Percentiles rank a stretch among this genome's conserved stretches.
Conservation (phyloP, 2,329 filamentous ascomycete genomes). For the Bipolaris bicolor region DNA sequence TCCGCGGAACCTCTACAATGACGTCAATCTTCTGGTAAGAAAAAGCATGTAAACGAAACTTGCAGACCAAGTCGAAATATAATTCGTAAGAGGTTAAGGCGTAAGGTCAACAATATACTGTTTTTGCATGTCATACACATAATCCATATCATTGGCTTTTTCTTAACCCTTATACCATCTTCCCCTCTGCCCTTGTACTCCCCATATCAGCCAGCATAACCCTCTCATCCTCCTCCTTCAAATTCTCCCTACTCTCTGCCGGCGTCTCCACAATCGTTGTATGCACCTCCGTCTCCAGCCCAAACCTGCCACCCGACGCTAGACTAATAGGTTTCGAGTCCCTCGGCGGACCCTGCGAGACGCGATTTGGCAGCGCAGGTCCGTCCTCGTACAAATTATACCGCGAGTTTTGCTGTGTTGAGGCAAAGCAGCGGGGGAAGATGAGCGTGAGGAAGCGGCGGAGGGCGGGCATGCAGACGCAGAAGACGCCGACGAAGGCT, state of each 20-base stretch:
- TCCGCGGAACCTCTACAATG: too few relatives aligned
- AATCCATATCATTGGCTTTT: neutral
- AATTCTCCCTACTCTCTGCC: neutral
- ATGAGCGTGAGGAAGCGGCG: slow-evolving; percentile 28
- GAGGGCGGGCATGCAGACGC: slow-evolving; percentile 26
- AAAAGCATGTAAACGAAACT: too few relatives aligned
- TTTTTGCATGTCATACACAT: too few relatives aligned
- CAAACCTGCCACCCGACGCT: neutral
- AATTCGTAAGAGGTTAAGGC: too few relatives aligned
- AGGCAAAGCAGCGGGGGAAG: slow-evolving; percentile 39
- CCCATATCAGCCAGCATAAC: slow-evolving; percentile 1
- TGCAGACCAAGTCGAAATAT: too few relatives aligned
- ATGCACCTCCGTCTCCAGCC: neutral
- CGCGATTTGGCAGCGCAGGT: neutral
- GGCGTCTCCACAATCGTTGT: slow-evolving; percentile 1
- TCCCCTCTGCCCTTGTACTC: neutral
- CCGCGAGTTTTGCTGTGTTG: slow-evolving; percentile 8
- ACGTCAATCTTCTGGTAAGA: too few relatives aligned
- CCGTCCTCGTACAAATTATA: neutral
- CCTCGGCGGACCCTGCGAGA: neutral
- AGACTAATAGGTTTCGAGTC: neutral
- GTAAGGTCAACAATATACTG: too few relatives aligned
- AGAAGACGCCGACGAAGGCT: slow-evolving; percentile 24
- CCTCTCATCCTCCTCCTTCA: neutral
- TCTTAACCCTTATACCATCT: neutral